phyloP scores from a whole-genome alignment of 2,329 filamentous ascomycete genomes.

The Diaporthe citriasiana region DNA sequence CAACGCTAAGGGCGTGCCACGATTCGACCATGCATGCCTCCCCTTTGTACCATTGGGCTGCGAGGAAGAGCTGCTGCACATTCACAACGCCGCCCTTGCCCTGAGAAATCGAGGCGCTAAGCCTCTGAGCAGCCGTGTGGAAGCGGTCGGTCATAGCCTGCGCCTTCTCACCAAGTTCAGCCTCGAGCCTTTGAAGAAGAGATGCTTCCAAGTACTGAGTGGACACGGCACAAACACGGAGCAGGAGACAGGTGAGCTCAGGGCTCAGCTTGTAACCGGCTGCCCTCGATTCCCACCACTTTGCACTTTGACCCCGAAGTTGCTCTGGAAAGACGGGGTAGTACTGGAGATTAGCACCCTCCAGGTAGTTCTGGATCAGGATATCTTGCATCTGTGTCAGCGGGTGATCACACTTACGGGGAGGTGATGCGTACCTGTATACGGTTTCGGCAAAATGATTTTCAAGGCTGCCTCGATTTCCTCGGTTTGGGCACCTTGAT shows the following conservation, averaged over 20 bases:
- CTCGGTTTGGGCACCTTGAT: constrained; percentile 43
- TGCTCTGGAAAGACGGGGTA: constrained; percentile 61
- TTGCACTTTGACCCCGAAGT: constrained; percentile 59
- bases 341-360: constrained; percentile 60
- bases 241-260: constrained; percentile 61
- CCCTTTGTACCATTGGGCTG: constrained; percentile 61
- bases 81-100: constrained; percentile 60
- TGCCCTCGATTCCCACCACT: constrained; percentile 59
- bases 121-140: constrained; percentile 57
- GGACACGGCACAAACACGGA: constrained; percentile 62
- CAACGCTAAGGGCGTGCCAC: constrained; percentile 60
- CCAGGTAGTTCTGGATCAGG: constrained; percentile 61
- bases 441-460: constrained; percentile 54
- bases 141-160: constrained; percentile 57
- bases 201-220: constrained; percentile 57
- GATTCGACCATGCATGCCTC: constrained; percentile 62
- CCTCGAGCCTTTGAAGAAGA: constrained; percentile 57
- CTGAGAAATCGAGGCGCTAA: constrained; percentile 58
- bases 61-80: constrained; percentile 64
- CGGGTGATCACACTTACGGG: too few relatives aligned
- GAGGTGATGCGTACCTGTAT: constrained; percentile 49
- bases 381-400: constrained; percentile 51
- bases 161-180: constrained; percentile 57
- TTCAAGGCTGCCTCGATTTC: constrained; percentile 52
- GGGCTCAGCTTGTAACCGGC: constrained; percentile 53